Percentiles rank a stretch among this genome's conserved stretches.
Evolutionary conservation across 2,329 filamentous ascomycete genomes (phyloP).

Genomic region (Diaporthe vaccinii): DNA sequence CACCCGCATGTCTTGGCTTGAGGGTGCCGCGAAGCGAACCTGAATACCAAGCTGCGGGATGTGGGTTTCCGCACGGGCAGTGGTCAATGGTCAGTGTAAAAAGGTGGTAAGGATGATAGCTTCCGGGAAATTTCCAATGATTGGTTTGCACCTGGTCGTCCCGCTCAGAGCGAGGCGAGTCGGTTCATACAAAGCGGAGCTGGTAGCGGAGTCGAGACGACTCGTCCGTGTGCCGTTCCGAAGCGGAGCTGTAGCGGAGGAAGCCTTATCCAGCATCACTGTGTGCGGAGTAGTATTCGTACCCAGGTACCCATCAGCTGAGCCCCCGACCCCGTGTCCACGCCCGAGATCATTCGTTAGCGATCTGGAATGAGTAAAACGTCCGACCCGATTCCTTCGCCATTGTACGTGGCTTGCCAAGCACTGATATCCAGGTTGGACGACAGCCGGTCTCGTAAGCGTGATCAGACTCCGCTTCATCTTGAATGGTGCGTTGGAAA

Average conservation of each 20-base stretch:
- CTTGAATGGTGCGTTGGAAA: constrained; percentile 19
- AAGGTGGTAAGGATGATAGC: not conserved
- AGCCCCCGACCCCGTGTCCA: constrained; percentile 34
- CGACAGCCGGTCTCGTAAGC: constrained; percentile 26
- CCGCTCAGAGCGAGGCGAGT: constrained; percentile 20
- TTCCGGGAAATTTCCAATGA: constrained; percentile 14
- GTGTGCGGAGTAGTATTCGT: constrained; percentile 30
- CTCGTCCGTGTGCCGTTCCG: constrained; percentile 35
- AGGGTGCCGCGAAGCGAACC: not conserved
- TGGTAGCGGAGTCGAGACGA: constrained; percentile 36
- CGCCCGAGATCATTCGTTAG: constrained; percentile 31
- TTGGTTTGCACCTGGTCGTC: constrained; percentile 21
- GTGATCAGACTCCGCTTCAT: constrained; percentile 11
- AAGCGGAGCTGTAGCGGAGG: constrained; percentile 36
- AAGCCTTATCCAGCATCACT: constrained; percentile 30
- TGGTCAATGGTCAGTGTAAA: constrained; percentile 1
- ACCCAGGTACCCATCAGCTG: constrained; percentile 34
- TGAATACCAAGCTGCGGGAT: constrained; percentile 19
- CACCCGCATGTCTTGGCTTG: constrained; percentile 8
- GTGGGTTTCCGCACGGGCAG: constrained; percentile 15
- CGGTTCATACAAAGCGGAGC: constrained; percentile 38
- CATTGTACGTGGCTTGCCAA: constrained; percentile 27
- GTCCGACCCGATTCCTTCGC: constrained; percentile 27
- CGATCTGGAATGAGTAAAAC: constrained; percentile 33
- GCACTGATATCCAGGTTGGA: constrained; percentile 25